These are phyloP conservation scores for Termitomyces sp. DNA, from an alignment of 1,284 basidiomycete species.

Conservation along the genomic window DNA sequence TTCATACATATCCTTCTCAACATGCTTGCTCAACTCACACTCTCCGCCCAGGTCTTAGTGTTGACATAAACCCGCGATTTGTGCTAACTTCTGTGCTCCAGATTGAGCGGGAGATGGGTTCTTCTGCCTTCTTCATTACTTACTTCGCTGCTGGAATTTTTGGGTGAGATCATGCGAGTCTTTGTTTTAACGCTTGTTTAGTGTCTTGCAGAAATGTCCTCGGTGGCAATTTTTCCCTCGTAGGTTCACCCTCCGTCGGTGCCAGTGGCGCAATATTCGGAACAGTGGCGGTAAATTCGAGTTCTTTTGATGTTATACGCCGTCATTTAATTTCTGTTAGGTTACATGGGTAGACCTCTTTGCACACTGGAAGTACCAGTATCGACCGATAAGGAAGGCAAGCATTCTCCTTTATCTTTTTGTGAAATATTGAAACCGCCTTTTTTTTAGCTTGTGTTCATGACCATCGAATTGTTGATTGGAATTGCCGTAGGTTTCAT, in stretches of 20 bases:
- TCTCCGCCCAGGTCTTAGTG: slow-evolving; percentile 65
- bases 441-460: slow-evolving; percentile 58
- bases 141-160: slow-evolving; percentile 91
- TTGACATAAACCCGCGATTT: slow-evolving; percentile 2
- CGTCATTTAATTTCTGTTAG: slow-evolving; percentile 25
- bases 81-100: slow-evolving; percentile 25
- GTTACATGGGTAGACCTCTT: slow-evolving; percentile 84
- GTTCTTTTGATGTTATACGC: not conserved
- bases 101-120: slow-evolving; percentile 86
- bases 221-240: slow-evolving; percentile 87
- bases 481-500: slow-evolving; percentile 86
- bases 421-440: not conserved
- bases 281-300: slow-evolving; percentile 66
- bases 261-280: slow-evolving; percentile 94
- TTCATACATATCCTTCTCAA: slow-evolving; percentile 86
- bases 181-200: not conserved
- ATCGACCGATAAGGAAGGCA: slow-evolving; percentile 74
- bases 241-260: slow-evolving; percentile 89
- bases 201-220: slow-evolving; percentile 61
- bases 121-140: slow-evolving; percentile 72
- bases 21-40: slow-evolving; percentile 80
- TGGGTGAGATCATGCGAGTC: slow-evolving; percentile 44
- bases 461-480: slow-evolving; percentile 80
- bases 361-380: slow-evolving; percentile 89
- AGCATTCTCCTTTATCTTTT: slow-evolving; percentile 13